A percentile compares a stretch with the other conserved stretches of the same genome.
Conservation (phyloP, 148 eudicot species). For the Rhododendron griersonianum region DNA sequence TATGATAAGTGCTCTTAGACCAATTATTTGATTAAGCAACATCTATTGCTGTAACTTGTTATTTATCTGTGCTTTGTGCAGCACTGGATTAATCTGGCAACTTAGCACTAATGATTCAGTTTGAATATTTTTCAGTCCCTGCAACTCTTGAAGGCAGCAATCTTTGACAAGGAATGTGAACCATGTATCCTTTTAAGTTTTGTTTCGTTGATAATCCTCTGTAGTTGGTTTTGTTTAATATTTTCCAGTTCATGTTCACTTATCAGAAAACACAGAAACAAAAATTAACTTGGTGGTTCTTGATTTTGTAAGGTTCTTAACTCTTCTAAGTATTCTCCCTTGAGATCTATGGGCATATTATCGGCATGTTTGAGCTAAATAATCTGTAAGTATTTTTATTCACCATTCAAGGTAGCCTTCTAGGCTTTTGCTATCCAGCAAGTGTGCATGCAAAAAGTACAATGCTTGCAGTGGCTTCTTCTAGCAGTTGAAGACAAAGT, state of each 20-base stretch:
- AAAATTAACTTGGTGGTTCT: not conserved
- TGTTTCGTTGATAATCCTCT: not conserved
- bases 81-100: not conserved
- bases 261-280: not conserved
- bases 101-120: constrained; percentile 11
- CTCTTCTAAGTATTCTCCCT: constrained; percentile 71
- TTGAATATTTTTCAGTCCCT: constrained; percentile 55
- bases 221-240: not conserved
- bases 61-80: not conserved
- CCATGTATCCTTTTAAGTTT: constrained; percentile 68
- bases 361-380: constrained; percentile 97
- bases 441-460: not conserved
- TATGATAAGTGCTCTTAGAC: not conserved
- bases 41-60: not conserved
- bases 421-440: not conserved
- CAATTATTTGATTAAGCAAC: not conserved
- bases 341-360: constrained; percentile 81
- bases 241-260: not conserved
- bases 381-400: constrained; percentile 72
- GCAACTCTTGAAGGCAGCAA: constrained; percentile 79
- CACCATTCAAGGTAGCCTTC: not conserved
- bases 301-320: constrained; percentile 40
- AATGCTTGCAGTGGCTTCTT: not conserved
- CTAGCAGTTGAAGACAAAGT: constrained; percentile 5
- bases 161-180: constrained; percentile 78